Conservation (phyloP, 192 early-diverging fungal species). For the Irineochytrium annulatum region DNA sequence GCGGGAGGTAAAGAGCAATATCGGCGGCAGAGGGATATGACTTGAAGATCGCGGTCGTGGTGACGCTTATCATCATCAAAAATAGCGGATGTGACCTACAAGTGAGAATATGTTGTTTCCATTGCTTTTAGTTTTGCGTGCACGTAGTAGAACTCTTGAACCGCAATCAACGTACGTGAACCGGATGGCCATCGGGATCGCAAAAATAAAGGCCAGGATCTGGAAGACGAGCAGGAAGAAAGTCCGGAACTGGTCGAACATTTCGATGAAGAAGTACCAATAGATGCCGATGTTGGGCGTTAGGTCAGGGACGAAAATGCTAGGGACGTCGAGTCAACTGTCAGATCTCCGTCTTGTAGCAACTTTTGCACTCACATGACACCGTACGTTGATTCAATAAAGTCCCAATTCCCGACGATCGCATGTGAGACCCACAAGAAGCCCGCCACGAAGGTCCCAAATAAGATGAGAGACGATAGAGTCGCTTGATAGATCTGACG, state of each 20-base stretch:
- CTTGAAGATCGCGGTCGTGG: constrained; percentile 83
- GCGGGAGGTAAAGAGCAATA: constrained; percentile 70
- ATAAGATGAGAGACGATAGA: constrained; percentile 28
- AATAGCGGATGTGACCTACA: constrained; percentile 75
- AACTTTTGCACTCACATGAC: constrained; percentile 56
- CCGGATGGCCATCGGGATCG: constrained; percentile 73
- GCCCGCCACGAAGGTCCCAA: constrained; percentile 31
- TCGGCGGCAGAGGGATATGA: constrained; percentile 92
- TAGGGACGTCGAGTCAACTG: constrained; percentile 21
- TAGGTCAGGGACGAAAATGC: constrained; percentile 75
- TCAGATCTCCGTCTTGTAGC: background rate
- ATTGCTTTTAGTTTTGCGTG: background rate
- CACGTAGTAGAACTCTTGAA: background rate
- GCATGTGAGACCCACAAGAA: constrained; percentile 58
- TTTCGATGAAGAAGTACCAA: constrained; percentile 99
- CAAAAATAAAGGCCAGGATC: constrained; percentile 86
- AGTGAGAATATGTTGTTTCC: no score
- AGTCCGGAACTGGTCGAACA: constrained; percentile 95
- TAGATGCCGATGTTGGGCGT: constrained; percentile 94
- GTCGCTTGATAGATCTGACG: constrained; percentile 19
- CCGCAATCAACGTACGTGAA: constrained; percentile 58
- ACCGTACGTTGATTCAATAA: constrained; percentile 64
- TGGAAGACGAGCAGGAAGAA: constrained; percentile 96
- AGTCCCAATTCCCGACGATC: constrained; percentile 66
- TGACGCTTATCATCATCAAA: constrained; percentile 61